These are phyloP conservation scores for Omphalotus guepiniiformis DNA, from an alignment of 768 basidiomycete species.

Conservation along the genomic window DNA sequence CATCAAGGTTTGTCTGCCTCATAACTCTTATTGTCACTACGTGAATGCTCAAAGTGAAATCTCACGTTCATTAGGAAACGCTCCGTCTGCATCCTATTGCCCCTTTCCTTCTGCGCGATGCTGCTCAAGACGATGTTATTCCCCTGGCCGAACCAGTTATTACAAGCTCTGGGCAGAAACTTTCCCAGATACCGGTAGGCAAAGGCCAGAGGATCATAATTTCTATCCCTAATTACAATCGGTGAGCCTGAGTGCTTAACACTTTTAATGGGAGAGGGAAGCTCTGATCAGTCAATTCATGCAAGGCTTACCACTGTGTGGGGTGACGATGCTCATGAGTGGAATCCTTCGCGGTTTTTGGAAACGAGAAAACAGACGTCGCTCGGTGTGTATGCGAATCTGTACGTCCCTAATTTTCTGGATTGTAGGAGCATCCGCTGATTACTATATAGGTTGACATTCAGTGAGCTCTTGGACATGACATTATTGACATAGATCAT, in stretches of 20 bases:
- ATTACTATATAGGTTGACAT: conserved; percentile 8
- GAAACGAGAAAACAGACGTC: background rate
- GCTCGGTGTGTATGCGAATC: conserved; percentile 19
- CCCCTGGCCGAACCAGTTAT: conserved; percentile 30
- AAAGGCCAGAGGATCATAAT: conserved; percentile 31
- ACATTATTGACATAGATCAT: background rate
- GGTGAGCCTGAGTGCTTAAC: conserved; percentile 18
- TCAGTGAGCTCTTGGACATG: background rate
- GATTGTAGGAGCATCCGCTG: too few species aligned
- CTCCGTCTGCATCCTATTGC: conserved; percentile 39
- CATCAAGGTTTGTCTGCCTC: background rate
- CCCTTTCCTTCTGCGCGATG: conserved; percentile 22
- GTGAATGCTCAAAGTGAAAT: too few species aligned
- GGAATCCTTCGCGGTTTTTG: conserved; percentile 29
- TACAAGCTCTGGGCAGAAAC: conserved; percentile 28
- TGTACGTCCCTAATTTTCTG: conserved; percentile 11
- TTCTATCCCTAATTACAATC: conserved; percentile 34
- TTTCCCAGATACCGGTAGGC: conserved; percentile 29
- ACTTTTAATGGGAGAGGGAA: conserved; percentile 7
- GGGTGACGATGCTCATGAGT: conserved; percentile 31
- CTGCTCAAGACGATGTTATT: conserved; percentile 31
- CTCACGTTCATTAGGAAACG: conserved; percentile 28
- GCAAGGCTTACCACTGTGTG: conserved; percentile 24
- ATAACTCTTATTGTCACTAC: too few species aligned
- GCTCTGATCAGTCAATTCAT: conserved; percentile 15